Percentiles rank a stretch among this genome's conserved stretches.
These are phyloP conservation scores for Gossypium gossypioides DNA, from an alignment of 441 rosid species.

Conservation along the genomic window DNA sequence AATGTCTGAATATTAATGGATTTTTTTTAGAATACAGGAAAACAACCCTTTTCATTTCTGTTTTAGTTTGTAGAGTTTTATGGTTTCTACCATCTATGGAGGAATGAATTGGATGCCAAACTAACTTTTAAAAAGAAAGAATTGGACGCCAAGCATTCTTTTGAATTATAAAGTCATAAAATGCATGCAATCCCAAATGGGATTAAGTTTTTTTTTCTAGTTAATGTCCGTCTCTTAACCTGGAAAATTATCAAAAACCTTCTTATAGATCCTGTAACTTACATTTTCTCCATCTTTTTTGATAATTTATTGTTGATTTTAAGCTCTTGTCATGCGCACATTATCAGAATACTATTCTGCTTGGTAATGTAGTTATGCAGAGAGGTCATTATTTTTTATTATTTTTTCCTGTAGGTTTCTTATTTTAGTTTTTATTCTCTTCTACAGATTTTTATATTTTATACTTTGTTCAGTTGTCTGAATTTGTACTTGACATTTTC, in stretches of 20 bases:
- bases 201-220: neutral
- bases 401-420: neutral
- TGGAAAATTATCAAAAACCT: neutral
- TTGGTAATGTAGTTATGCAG: neutral
- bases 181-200: neutral
- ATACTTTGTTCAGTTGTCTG: neutral
- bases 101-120: neutral
- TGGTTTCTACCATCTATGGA: slow-evolving; percentile 1
- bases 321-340: neutral
- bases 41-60: neutral
- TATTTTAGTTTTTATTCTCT: neutral
- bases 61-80: slow-evolving; percentile 1
- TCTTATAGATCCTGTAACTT: neutral
- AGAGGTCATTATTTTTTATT: neutral
- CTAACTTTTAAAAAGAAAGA: neutral
- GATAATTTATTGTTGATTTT: neutral
- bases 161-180: neutral
- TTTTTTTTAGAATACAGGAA: neutral
- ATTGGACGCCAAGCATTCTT: neutral
- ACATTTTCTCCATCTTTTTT: neutral
- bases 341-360: neutral
- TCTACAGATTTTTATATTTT: neutral
- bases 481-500: slow-evolving; percentile 7
- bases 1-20: neutral
- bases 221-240: neutral